phyloP scores from a whole-genome alignment of 805 yeast genomes.

The Candida ortonii region DNA sequence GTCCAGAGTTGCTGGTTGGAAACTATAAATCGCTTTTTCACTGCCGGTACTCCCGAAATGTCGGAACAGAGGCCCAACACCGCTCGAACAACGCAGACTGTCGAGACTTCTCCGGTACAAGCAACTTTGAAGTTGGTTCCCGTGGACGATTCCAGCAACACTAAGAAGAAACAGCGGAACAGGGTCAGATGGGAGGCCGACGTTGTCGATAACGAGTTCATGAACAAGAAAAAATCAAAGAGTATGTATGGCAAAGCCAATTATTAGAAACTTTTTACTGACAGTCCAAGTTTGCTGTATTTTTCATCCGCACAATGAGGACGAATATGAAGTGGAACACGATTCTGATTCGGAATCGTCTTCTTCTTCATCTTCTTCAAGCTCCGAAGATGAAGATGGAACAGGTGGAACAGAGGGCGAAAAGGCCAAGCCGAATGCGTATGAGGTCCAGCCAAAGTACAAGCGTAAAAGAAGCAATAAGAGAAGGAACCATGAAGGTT shows the following conservation, averaged over 20 bases:
- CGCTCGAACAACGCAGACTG: constrained; percentile 1
- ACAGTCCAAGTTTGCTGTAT: constrained; percentile 61
- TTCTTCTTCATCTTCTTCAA: constrained; percentile 22
- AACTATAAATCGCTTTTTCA: no score
- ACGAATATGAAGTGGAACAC: constrained; percentile 30
- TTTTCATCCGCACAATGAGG: constrained; percentile 73
- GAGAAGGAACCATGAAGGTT: constrained; percentile 9
- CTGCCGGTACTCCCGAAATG: no score
- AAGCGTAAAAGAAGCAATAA: constrained; percentile 22
- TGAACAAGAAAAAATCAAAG: constrained; percentile 87
- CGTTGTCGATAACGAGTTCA: constrained; percentile 83
- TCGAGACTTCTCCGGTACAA: constrained; percentile 15
- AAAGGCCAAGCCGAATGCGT: constrained; percentile 64
- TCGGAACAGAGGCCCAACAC: constrained; percentile 2
- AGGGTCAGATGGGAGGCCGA: constrained; percentile 82
- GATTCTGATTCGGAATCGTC: constrained; percentile 20
- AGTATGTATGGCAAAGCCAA: constrained; percentile 41
- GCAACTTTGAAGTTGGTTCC: constrained; percentile 22
- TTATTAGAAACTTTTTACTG: no score
- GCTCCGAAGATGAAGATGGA: constrained; percentile 21
- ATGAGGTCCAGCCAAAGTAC: constrained; percentile 80
- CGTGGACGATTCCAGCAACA: constrained; percentile 12
- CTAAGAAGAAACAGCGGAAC: constrained; percentile 32
- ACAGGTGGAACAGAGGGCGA: constrained; percentile 8
- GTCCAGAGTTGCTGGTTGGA: no score